phyloP scores from a whole-genome alignment of 2,329 filamentous ascomycete genomes.

The Chalara sp. region DNA sequence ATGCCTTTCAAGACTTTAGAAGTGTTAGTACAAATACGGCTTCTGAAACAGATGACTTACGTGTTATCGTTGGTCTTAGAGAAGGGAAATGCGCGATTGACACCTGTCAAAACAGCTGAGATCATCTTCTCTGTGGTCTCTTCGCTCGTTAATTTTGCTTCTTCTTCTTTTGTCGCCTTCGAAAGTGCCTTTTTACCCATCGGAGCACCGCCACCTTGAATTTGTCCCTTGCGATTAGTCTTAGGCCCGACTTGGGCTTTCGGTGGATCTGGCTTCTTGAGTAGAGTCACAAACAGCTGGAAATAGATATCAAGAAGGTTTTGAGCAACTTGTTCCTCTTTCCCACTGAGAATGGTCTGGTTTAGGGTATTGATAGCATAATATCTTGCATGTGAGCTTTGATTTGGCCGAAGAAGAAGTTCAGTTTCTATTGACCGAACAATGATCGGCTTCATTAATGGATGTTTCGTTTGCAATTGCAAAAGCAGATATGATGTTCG shows the following conservation, averaged over 20 bases:
- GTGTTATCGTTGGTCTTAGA: constrained; percentile 71
- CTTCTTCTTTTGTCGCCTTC: constrained; percentile 28
- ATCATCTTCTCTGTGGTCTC: constrained; percentile 79
- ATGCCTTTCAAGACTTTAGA: constrained; percentile 69
- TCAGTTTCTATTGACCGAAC: constrained; percentile 82
- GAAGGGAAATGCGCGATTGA: constrained; percentile 94
- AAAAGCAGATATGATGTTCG: constrained; percentile 89
- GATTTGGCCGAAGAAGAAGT: constrained; percentile 77
- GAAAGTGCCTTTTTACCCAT: constrained; percentile 44
- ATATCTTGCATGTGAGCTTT: constrained; percentile 85
- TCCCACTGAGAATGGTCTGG: constrained; percentile 84
- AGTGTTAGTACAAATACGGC: not conserved
- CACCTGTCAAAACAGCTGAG: constrained; percentile 83
- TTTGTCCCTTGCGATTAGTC: constrained; percentile 41
- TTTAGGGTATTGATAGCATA: constrained; percentile 96
- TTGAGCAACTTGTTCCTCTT: constrained; percentile 74
- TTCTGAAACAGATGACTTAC: constrained; percentile 35
- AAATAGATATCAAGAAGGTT: constrained; percentile 89
- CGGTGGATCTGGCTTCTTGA: constrained; percentile 52
- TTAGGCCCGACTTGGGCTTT: constrained; percentile 31
- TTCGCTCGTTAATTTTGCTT: constrained; percentile 31
- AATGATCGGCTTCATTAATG: constrained; percentile 87
- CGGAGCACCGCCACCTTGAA: constrained; percentile 46
- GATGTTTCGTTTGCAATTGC: constrained; percentile 82
- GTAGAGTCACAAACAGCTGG: constrained; percentile 71